Conservation (phyloP, 2,329 filamentous ascomycete species). For the Herpotrichia juniperi region DNA sequence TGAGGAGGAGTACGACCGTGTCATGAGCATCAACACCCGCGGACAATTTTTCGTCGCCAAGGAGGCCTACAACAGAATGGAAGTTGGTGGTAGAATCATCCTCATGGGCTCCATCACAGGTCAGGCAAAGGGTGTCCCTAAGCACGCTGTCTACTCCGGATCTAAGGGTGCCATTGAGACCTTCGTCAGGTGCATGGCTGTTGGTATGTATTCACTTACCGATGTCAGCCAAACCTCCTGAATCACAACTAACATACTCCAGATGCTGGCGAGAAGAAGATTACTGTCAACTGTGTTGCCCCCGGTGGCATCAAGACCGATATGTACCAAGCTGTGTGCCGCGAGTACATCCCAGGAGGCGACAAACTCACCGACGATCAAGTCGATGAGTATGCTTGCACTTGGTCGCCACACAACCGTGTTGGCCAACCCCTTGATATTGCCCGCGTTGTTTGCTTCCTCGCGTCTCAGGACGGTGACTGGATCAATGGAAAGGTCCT, state of each 20-base stretch:
- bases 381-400: conserved; percentile 67
- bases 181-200: conserved; percentile 61
- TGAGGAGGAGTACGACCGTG: conserved; percentile 63
- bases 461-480: conserved; percentile 64
- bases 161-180: conserved; percentile 62
- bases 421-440: conserved; percentile 72
- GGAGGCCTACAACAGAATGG: conserved; percentile 61
- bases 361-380: conserved; percentile 62
- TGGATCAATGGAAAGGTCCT: conserved; percentile 62
- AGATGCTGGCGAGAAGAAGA: conserved; percentile 61
- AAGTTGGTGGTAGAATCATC: conserved; percentile 59
- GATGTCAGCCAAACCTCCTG: background rate
- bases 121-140: conserved; percentile 62
- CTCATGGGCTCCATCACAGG: conserved; percentile 63
- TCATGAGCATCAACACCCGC: conserved; percentile 67
- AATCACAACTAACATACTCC: conserved; percentile 17
- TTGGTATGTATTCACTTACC: conserved; percentile 39
- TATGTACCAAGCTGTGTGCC: conserved; percentile 68
- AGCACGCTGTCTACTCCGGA: conserved; percentile 61
- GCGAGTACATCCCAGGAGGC: conserved; percentile 66
- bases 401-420: conserved; percentile 68
- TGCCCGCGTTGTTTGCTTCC: conserved; percentile 67
- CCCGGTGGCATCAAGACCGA: conserved; percentile 62
- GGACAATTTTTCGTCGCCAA: conserved; percentile 68
- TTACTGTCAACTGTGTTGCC: conserved; percentile 66